Conservation (phyloP, 2,329 filamentous ascomycete species). For the Orbilia brochopaga region DNA sequence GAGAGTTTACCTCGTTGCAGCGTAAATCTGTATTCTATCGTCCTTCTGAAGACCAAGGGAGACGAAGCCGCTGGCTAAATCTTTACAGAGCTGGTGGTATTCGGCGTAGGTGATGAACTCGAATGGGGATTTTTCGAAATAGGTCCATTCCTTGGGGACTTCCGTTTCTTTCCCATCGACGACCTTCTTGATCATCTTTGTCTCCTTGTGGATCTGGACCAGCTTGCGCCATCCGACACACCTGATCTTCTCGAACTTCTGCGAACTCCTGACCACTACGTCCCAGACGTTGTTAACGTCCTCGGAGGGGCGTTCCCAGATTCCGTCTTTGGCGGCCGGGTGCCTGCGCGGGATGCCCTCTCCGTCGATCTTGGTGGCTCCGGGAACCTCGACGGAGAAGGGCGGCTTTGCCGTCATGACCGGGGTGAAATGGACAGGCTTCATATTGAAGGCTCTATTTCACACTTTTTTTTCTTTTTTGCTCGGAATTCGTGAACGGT, state of each 20-base stretch:
- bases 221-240: conserved; percentile 75
- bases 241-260: conserved; percentile 67
- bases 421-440: conserved; percentile 21
- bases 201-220: conserved; percentile 78
- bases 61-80: conserved; percentile 75
- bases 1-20: conserved; percentile 71
- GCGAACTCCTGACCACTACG: conserved; percentile 73
- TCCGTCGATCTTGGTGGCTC: conserved; percentile 72
- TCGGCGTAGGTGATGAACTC: conserved; percentile 78
- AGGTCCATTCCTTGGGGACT: conserved; percentile 90
- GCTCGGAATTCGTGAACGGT: background rate
- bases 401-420: conserved; percentile 72
- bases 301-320: conserved; percentile 70
- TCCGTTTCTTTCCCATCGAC: conserved; percentile 78
- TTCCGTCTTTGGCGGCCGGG: conserved; percentile 71
- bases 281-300: conserved; percentile 80
- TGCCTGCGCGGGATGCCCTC: conserved; percentile 85
- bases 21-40: conserved; percentile 80
- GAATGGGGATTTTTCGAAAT: conserved; percentile 81
- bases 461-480: background rate
- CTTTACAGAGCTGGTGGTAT: conserved; percentile 73
- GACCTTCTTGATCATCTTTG: conserved; percentile 87
- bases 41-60: conserved; percentile 72
- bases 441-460: conserved; percentile 32
- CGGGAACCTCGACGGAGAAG: conserved; percentile 75